These are phyloP conservation scores for Leersia perrieri DNA, from an alignment of 176 grass and related monocot species.

Conservation along the genomic window DNA sequence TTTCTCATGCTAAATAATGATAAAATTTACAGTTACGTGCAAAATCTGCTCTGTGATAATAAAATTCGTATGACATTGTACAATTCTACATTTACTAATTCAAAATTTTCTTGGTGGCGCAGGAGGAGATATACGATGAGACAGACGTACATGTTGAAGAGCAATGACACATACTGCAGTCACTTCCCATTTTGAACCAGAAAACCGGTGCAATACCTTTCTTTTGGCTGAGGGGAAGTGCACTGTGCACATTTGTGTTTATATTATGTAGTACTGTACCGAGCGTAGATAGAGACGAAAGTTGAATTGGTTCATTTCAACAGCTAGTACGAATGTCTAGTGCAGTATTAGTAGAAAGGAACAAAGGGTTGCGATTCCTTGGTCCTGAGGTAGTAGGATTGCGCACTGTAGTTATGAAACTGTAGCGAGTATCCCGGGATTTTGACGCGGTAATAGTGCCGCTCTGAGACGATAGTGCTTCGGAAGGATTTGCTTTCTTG, in stretches of 20 bases:
- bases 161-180: slow-evolving; percentile 28
- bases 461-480: background rate
- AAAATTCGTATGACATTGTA: background rate
- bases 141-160: slow-evolving; percentile 76
- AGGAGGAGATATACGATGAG: slow-evolving; percentile 98
- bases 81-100: background rate
- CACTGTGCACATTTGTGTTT: background rate
- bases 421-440: background rate
- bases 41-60: background rate
- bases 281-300: background rate
- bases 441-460: background rate
- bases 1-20: background rate
- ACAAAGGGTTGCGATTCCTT: background rate
- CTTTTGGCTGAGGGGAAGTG: background rate
- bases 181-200: background rate
- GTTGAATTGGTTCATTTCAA: background rate
- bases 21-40: background rate
- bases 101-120: background rate
- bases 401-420: background rate
- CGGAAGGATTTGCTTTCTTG: background rate
- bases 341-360: background rate
- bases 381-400: background rate
- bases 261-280: background rate
- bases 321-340: background rate
- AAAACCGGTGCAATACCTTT: background rate